phyloP scores from a whole-genome alignment of 225 moss, liverwort and hornwort genomes.

The Ulota crispa region DNA sequence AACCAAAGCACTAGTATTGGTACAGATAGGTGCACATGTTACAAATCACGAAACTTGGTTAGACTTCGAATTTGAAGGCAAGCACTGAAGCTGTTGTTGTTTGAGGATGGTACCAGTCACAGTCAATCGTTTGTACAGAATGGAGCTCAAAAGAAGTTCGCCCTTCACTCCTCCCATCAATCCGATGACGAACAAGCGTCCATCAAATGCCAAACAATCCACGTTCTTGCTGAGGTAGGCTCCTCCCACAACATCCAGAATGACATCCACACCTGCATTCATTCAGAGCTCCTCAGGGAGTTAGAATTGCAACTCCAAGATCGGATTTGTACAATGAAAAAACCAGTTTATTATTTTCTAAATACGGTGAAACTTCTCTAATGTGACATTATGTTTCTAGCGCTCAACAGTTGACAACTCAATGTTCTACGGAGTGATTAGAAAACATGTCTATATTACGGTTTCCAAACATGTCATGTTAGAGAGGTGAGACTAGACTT shows the following conservation, averaged over 20 bases:
- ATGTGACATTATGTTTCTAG: background rate
- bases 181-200: constrained; percentile 76
- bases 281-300: constrained; percentile 9
- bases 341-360: background rate
- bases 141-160: constrained; percentile 43
- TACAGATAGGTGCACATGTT: background rate
- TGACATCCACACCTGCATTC: constrained; percentile 79
- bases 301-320: background rate
- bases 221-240: constrained; percentile 71
- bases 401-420: background rate
- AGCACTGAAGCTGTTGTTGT: background rate
- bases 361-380: background rate
- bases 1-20: background rate
- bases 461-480: background rate
- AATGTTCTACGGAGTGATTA: background rate
- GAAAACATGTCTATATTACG: background rate
- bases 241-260: constrained; percentile 84
- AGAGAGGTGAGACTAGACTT: background rate
- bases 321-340: background rate
- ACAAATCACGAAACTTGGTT: background rate
- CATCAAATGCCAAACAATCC: constrained; percentile 62
- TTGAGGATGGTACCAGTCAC: constrained; percentile 48
- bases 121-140: constrained; percentile 63
- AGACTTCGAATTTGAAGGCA: background rate
- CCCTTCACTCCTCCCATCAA: constrained; percentile 63